Percentiles rank a stretch among this genome's conserved stretches.
Evolutionary conservation across 441 rosid species (phyloP).

Genomic region (Erodium moschatum): DNA sequence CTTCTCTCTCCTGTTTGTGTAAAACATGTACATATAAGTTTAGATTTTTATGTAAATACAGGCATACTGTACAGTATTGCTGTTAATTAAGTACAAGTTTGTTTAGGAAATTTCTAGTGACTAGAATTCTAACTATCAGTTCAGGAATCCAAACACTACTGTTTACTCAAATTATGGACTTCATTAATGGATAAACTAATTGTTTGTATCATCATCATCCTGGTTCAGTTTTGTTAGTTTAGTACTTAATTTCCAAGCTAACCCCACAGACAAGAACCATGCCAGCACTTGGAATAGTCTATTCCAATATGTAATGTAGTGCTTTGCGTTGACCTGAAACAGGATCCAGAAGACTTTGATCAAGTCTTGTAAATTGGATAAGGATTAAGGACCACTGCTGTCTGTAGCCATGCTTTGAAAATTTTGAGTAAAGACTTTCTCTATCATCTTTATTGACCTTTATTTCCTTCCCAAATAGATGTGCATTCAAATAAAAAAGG

Average conservation of each 20-base stretch:
- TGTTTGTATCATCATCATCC: too few species aligned
- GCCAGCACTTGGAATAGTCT: too few species aligned
- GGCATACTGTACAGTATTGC: background rate
- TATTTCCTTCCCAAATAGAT: background rate
- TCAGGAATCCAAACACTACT: too few species aligned
- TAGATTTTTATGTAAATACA: constrained; percentile 4
- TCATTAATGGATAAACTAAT: too few species aligned
- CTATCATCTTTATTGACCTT: background rate
- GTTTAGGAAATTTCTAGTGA: background rate
- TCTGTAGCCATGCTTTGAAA: background rate
- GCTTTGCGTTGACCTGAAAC: too few species aligned
- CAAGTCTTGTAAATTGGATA: background rate
- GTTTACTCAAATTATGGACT: too few species aligned
- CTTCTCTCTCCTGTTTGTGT: background rate
- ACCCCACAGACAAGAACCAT: too few species aligned
- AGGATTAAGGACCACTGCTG: background rate
- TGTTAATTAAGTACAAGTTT: background rate
- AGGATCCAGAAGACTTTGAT: background rate
- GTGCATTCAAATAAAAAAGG: background rate
- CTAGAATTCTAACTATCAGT: too few species aligned
- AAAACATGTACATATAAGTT: background rate
- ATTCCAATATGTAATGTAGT: too few species aligned
- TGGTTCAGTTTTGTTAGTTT: too few species aligned
- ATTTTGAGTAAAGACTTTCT: background rate
- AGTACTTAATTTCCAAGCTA: too few species aligned